A percentile compares a stretch with the other conserved stretches of the same genome.
phyloP scores from a whole-genome alignment of 495 filamentous ascomycete species.

The Hypoxylon lenormandii region DNA sequence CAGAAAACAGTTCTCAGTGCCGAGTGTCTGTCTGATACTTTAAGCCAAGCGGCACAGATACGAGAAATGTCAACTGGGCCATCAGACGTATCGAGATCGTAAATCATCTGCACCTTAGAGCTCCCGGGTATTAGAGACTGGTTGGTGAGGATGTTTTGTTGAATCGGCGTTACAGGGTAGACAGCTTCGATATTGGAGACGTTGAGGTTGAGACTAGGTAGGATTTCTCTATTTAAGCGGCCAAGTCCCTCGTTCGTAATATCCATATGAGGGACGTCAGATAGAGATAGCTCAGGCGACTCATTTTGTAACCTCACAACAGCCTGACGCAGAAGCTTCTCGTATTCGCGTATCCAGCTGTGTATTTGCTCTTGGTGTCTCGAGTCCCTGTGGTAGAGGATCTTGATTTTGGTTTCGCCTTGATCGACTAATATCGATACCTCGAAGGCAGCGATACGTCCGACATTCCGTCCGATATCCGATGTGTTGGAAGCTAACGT shows the following conservation, averaged over 20 bases:
- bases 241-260: conserved; percentile 69
- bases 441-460: conserved; percentile 75
- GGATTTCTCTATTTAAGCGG: conserved; percentile 61
- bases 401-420: conserved; percentile 71
- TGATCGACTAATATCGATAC: conserved; percentile 69
- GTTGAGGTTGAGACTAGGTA: conserved; percentile 64
- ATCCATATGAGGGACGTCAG: conserved; percentile 72
- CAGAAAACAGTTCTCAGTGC: conserved; percentile 61
- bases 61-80: conserved; percentile 55
- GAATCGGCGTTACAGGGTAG: conserved; percentile 75
- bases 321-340: conserved; percentile 64
- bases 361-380: conserved; percentile 68
- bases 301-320: conserved; percentile 64
- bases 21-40: conserved; percentile 54
- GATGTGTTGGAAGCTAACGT: conserved; percentile 59
- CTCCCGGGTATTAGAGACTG: conserved; percentile 67
- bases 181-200: conserved; percentile 62
- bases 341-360: conserved; percentile 70
- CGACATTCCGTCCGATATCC: conserved; percentile 67
- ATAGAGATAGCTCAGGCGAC: conserved; percentile 66
- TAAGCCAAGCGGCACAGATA: conserved; percentile 61
- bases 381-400: conserved; percentile 72
- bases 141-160: conserved; percentile 74
- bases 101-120: conserved; percentile 72
- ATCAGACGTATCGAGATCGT: conserved; percentile 63